Conservation (phyloP, 768 basidiomycete species). For the Leucosporidium scottii region DNA sequence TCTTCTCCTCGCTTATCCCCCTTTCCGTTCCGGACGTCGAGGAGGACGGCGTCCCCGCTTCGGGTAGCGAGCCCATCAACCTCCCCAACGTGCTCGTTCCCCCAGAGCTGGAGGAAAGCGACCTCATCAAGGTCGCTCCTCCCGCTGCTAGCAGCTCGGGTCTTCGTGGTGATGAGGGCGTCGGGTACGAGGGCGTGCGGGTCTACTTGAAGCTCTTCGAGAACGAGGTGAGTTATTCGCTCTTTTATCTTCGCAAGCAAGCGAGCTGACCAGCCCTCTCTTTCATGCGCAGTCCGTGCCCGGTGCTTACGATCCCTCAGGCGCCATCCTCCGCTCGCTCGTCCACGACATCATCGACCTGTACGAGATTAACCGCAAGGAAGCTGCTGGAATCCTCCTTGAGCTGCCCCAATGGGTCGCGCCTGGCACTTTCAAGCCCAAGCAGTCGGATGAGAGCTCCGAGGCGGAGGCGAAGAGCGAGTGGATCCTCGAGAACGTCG, state of each 20-base stretch:
- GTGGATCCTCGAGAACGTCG: conserved; percentile 80
- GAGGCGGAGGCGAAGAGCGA: conserved; percentile 50
- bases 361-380: conserved; percentile 93
- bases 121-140: conserved; percentile 40
- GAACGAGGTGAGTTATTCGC: conserved; percentile 75
- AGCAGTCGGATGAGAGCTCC: conserved; percentile 40
- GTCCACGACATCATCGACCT: conserved; percentile 74
- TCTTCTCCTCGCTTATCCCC: conserved; percentile 41
- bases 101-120: conserved; percentile 77
- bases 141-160: conserved; percentile 33
- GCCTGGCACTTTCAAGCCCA: conserved; percentile 67
- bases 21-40: conserved; percentile 58
- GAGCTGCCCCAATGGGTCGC: conserved; percentile 78
- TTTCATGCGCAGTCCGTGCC: conserved; percentile 14
- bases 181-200: conserved; percentile 43
- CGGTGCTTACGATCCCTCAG: conserved; percentile 18
- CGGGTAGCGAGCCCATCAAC: conserved; percentile 50
- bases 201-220: conserved; percentile 38
- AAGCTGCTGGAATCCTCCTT: conserved; percentile 77
- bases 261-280: not conserved
- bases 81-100: conserved; percentile 76
- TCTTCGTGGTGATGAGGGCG: conserved; percentile 58
- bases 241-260: conserved; percentile 59
- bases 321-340: conserved; percentile 56
- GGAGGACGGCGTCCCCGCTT: conserved; percentile 41